phyloP scores from a whole-genome alignment of 768 basidiomycete species.

The Suillus luteus region DNA sequence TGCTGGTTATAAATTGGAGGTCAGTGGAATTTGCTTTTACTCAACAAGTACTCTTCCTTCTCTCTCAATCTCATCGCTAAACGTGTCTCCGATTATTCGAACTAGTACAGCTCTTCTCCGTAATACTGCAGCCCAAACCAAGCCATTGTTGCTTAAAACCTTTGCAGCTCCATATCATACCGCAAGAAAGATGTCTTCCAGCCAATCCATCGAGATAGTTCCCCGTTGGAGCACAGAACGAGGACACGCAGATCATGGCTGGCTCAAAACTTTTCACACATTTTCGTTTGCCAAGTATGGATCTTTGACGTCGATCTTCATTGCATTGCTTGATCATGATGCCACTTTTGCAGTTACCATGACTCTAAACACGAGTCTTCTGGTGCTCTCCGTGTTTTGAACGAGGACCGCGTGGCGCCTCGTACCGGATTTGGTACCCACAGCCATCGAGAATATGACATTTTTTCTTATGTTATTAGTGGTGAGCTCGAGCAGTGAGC shows the following conservation, averaged over 20 bases:
- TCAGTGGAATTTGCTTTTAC: background rate
- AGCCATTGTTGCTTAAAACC: background rate
- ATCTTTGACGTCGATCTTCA: conserved; percentile 18
- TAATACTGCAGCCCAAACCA: background rate
- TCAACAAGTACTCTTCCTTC: background rate
- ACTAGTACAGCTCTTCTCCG: background rate
- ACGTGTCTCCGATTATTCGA: background rate
- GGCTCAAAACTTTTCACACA: conserved; percentile 87
- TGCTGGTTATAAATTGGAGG: conserved; percentile 24
- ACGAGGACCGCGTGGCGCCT: conserved; percentile 85
- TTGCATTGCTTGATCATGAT: conserved; percentile 20
- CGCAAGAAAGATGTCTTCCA: conserved; percentile 19
- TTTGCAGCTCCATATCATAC: background rate
- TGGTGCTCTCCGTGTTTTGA: conserved; percentile 84
- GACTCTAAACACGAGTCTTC: conserved; percentile 58
- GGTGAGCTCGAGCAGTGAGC: conserved; percentile 83
- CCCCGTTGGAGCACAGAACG: conserved; percentile 63
- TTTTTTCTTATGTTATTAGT: conserved; percentile 83
- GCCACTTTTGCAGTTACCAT: conserved; percentile 50
- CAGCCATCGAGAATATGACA: conserved; percentile 84
- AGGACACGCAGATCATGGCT: conserved; percentile 77
- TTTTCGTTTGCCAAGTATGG: conserved; percentile 74
- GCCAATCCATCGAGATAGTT: conserved; percentile 37
- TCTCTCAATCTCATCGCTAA: background rate
- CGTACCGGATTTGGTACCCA: conserved; percentile 85